Conservation (phyloP, 805 yeast genomes). For the Saccharomycopsis amapae region DNA sequence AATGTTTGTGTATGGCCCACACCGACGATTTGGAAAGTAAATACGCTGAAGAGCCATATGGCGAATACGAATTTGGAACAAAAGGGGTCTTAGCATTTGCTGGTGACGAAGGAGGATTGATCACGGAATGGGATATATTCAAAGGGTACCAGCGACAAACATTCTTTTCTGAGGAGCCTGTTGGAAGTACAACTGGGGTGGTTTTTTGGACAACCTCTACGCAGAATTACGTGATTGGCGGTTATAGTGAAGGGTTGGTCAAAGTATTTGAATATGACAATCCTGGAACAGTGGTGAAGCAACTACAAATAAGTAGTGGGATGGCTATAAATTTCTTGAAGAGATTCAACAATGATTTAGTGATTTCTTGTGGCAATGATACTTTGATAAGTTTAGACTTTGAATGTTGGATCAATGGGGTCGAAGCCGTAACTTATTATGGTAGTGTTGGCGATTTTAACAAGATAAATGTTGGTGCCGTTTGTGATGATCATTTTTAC, state of each 20-base stretch:
- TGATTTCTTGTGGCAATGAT: constrained; percentile 14
- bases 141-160: constrained; percentile 9
- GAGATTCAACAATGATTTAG: background rate
- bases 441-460: background rate
- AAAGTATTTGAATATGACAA: background rate
- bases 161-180: too few relatives aligned
- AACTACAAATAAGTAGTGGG: constrained; percentile 22
- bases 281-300: constrained; percentile 12
- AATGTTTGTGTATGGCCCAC: constrained; percentile 24
- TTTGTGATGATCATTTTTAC: background rate
- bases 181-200: background rate
- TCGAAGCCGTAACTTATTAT: background rate
- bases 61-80: constrained; percentile 41
- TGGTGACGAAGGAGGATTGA: constrained; percentile 33
- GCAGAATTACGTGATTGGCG: background rate
- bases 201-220: background rate
- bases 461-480: background rate
- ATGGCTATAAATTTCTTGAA: constrained; percentile 21
- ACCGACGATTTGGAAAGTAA: background rate
- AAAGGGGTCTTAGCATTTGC: constrained; percentile 37
- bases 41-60: background rate
- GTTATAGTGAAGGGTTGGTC: constrained; percentile 1
- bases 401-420: background rate
- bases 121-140: constrained; percentile 37
- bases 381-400: constrained; percentile 5